Evolutionary conservation across 257 asterid genomes (phyloP), one percentile per base, ranked within the genome.

Genomic region (Ajuga chamaepitys): DNA sequence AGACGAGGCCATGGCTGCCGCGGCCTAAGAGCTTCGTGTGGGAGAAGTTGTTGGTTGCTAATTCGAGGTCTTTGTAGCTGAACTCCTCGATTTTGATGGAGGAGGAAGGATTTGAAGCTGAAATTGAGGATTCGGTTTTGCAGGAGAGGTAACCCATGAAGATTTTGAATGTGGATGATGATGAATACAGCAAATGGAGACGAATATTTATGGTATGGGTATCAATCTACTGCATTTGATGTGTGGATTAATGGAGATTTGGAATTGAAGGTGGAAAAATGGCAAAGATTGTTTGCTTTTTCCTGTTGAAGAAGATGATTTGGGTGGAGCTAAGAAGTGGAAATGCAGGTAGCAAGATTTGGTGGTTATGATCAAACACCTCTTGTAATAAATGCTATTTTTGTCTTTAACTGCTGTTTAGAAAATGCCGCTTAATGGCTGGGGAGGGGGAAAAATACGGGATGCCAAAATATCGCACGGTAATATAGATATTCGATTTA

Each of bases 1-100:
- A 88, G 41, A 91, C 97, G 10, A 82, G 77, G 16, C 97, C 97
- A 71, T 91, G 97, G 83, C 96, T 88, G 42, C 96, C 97, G 17
- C 84, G 70, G 17, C 97, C 96, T 4, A 91, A 53, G 13, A 91
- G 84, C 67, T 88, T 86, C 16, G 88, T 58, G 10, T 75, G 82
- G 8, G 93, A 90, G 78, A 91, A 91, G 35, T 86, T 86, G 79
- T 76, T 80, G 4, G 96, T 88, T 80, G 96, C 97, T 25, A 80
- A 77, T 77, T 84, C 82, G 51, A 88, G 89, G 64, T 88, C 94
- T 54, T 70, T 77, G 83, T 88, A 82, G 57, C 24, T 76, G 74
- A 91, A 91, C 70, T 91, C 89, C 41, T 84, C 86, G 77, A 88
- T 72, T 72, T 83, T 78, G 72, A 81, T 48, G 30, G 68, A 57